These are phyloP conservation scores for Chytriomyces sp. DNA, from an alignment of 192 early-diverging fungal genomes.

Conservation along the genomic window DNA sequence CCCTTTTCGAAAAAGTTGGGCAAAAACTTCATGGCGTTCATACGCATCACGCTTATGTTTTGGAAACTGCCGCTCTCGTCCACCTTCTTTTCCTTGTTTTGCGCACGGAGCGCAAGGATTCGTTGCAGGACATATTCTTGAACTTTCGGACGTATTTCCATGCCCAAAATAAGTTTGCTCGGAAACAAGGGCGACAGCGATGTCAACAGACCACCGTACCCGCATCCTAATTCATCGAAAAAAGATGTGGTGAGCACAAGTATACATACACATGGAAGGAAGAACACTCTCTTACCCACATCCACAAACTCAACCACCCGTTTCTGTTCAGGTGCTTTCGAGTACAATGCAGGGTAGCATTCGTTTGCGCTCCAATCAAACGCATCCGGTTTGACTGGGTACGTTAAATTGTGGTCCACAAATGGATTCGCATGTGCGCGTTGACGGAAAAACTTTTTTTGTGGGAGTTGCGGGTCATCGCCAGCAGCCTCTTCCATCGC, in stretches of 20 bases:
- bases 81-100: constrained; percentile 52
- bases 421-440: constrained; percentile 98
- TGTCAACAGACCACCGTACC: constrained; percentile 89
- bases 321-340: background rate
- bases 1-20: constrained; percentile 97
- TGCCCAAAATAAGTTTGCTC: constrained; percentile 91
- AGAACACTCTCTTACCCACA: constrained; percentile 61
- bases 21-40: constrained; percentile 99
- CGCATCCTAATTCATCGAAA: constrained; percentile 66
- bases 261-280: background rate
- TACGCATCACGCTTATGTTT: constrained; percentile 95
- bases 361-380: constrained; percentile 82
- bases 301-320: constrained; percentile 92
- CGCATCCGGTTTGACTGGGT: constrained; percentile 77
- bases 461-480: constrained; percentile 46
- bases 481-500: background rate
- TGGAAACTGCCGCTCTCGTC: constrained; percentile 80
- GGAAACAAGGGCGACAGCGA: constrained; percentile 91
- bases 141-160: constrained; percentile 98
- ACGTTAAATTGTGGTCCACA: constrained; percentile 91
- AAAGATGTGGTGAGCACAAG: constrained; percentile 18
- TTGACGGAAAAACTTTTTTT: constrained; percentile 68
- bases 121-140: constrained; percentile 89
- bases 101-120: constrained; percentile 74
- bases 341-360: constrained; percentile 77